A percentile compares a stretch with the other conserved stretches of the same genome.
phyloP scores from a whole-genome alignment of 805 yeast species.

The Candida loeiensis region DNA sequence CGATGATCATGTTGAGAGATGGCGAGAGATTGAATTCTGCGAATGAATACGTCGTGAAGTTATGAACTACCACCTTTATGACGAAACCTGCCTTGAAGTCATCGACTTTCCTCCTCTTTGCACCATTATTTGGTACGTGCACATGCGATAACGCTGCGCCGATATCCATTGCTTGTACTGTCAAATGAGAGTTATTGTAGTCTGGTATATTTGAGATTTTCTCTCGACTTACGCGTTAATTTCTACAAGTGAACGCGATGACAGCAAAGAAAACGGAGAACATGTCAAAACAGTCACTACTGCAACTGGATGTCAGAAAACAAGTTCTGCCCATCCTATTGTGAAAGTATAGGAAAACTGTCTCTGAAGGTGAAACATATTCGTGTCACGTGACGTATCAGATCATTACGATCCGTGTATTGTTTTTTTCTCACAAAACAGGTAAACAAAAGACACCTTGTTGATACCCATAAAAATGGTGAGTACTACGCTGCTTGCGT shows the following conservation, averaged over 20 bases:
- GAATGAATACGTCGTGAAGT: conserved; percentile 66
- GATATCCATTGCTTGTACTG: conserved; percentile 7
- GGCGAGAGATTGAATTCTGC: conserved; percentile 80
- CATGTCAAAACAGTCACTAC: no score
- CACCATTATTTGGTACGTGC: neutral
- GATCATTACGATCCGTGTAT: conserved; percentile 1
- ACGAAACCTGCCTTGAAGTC: conserved; percentile 43
- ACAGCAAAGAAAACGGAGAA: no score
- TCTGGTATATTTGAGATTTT: neutral
- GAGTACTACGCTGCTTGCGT: neutral
- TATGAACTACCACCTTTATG: conserved; percentile 48
- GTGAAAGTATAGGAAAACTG: no score
- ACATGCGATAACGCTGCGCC: conserved; percentile 4
- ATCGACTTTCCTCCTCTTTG: conserved; percentile 10
- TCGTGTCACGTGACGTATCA: conserved; percentile 4
- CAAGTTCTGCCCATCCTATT: neutral
- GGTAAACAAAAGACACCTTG: conserved; percentile 2
- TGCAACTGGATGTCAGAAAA: neutral
- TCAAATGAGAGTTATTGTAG: no score
- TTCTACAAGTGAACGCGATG: no score
- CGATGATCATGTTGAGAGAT: conserved; percentile 82
- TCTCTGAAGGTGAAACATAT: neutral
- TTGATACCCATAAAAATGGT: conserved; percentile 6
- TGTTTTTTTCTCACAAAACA: neutral
- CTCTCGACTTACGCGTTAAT: no score